Evolutionary conservation across 106 monocot species (phyloP).

Genomic region (Iris macrosiphon): DNA sequence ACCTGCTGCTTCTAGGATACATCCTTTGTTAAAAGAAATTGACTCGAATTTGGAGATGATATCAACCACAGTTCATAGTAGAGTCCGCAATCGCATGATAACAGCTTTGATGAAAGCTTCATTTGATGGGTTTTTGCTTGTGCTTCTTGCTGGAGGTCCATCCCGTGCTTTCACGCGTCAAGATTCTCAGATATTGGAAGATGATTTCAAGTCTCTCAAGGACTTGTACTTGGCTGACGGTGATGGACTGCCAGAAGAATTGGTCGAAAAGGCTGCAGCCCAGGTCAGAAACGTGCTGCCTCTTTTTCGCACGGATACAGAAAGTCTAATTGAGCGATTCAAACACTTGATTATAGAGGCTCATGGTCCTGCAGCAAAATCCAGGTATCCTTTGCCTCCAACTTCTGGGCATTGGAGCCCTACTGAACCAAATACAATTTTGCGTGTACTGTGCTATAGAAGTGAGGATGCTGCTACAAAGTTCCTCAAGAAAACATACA

Average conservation of each 20-base stretch:
- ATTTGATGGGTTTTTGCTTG: conserved; percentile 65
- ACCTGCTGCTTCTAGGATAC: conserved; percentile 46
- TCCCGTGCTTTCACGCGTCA: conserved; percentile 43
- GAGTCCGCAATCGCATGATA: conserved; percentile 52
- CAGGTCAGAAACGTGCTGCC: conserved; percentile 52
- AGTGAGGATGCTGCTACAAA: conserved; percentile 42
- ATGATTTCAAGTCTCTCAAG: conserved; percentile 59
- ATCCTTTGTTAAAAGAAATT: conserved; percentile 61
- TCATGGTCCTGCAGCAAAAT: conserved; percentile 16
- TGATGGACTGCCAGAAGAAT: conserved; percentile 61
- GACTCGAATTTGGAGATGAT: conserved; percentile 74
- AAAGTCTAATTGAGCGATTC: conserved; percentile 45
- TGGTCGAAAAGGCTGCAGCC: conserved; percentile 60
- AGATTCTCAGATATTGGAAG: conserved; percentile 52
- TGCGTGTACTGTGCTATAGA: conserved; percentile 43
- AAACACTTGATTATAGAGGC: conserved; percentile 9
- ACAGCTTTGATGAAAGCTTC: conserved; percentile 76
- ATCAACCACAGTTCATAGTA: conserved; percentile 57
- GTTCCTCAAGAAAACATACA: conserved; percentile 51
- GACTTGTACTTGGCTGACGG: conserved; percentile 63
- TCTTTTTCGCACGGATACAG: conserved; percentile 45
- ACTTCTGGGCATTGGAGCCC: conserved; percentile 49
- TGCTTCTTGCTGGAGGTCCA: conserved; percentile 68
- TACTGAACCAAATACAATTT: conserved; percentile 33
- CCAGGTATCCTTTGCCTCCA: conserved; percentile 18